phyloP scores from a whole-genome alignment of 345 rosid species.

The Psidium friedrichsthalianum region DNA sequence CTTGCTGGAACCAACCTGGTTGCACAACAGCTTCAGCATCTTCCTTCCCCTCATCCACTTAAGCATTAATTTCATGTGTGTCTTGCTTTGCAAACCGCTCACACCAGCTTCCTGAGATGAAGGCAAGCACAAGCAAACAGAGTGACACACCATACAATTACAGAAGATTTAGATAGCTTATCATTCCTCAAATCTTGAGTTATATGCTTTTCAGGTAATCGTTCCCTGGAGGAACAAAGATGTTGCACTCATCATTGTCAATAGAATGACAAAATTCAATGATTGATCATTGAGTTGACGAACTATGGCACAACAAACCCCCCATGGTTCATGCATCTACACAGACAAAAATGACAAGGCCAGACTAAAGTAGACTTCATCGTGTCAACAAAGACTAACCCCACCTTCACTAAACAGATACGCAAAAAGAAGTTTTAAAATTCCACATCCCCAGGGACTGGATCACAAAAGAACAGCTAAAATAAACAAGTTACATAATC shows the following conservation, averaged over 20 bases:
- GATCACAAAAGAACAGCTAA: background rate
- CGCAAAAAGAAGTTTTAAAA: background rate
- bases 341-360: background rate
- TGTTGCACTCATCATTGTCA: background rate
- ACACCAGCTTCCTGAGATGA: conserved; percentile 55
- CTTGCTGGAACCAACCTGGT: conserved; percentile 67
- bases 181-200: background rate
- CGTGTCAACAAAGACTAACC: background rate
- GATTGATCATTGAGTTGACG: background rate
- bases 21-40: conserved; percentile 76
- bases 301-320: background rate
- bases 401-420: background rate
- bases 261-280: background rate
- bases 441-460: background rate
- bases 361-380: background rate
- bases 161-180: background rate
- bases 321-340: background rate
- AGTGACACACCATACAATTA: background rate
- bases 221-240: background rate
- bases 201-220: background rate
- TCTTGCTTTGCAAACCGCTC: conserved; percentile 66
- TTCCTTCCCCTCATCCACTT: conserved; percentile 97
- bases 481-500: background rate
- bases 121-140: background rate
- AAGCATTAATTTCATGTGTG: conserved; percentile 88